Evolutionary conservation across 2,329 filamentous ascomycete genomes (phyloP).

Genomic region (Aureobasidium sp.): DNA sequence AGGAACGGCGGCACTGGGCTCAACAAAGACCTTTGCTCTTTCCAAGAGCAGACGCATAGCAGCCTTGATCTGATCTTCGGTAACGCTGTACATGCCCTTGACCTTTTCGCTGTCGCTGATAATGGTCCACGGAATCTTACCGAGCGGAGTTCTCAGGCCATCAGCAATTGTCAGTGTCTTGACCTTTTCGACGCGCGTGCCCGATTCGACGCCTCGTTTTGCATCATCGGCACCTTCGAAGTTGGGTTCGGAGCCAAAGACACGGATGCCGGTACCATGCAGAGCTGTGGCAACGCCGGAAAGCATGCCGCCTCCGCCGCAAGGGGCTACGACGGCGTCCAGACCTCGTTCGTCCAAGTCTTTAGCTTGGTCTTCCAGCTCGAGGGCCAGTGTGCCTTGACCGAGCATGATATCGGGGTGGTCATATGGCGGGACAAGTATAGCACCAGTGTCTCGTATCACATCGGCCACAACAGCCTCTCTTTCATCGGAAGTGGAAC

Average conservation of each 20-base stretch:
- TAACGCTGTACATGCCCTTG: conserved; percentile 60
- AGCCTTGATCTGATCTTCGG: conserved; percentile 69
- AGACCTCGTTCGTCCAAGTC: conserved; percentile 33
- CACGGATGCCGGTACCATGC: conserved; percentile 58
- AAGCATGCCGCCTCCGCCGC: conserved; percentile 83
- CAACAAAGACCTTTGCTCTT: conserved; percentile 81
- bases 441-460: conserved; percentile 61
- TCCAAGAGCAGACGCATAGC: conserved; percentile 74
- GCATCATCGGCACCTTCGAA: conserved; percentile 81
- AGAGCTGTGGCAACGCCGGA: conserved; percentile 72
- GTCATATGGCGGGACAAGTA: conserved; percentile 82
- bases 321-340: conserved; percentile 61
- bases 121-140: conserved; percentile 64
- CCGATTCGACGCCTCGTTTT: conserved; percentile 56
- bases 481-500: conserved; percentile 69
- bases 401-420: conserved; percentile 87
- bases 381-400: conserved; percentile 81
- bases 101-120: conserved; percentile 67
- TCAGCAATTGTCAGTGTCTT: conserved; percentile 77
- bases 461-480: conserved; percentile 67
- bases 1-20: conserved; percentile 79
- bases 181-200: conserved; percentile 57
- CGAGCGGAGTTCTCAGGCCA: conserved; percentile 76
- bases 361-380: conserved; percentile 66
- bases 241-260: conserved; percentile 81